These are phyloP conservation scores for Saussurea involucrata DNA, from an alignment of 129 eudicot species.

Conservation along the genomic window DNA sequence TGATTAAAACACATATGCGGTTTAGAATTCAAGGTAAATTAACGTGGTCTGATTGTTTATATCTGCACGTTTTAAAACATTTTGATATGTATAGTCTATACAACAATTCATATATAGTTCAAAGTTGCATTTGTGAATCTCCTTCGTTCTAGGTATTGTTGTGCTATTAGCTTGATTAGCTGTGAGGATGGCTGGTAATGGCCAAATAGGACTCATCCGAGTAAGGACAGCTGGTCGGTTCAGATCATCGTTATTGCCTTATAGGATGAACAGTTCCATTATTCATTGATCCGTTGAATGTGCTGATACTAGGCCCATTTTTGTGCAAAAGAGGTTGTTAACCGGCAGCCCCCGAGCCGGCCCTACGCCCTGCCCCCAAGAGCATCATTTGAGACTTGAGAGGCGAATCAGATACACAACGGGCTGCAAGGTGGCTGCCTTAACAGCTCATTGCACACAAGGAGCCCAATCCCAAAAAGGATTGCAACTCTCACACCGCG, in stretches of 20 bases:
- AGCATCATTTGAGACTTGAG: background rate
- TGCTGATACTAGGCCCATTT: background rate
- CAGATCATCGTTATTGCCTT: background rate
- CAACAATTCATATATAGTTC: background rate
- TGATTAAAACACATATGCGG: background rate
- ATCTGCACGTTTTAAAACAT: background rate
- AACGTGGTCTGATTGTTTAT: background rate
- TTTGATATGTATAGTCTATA: background rate
- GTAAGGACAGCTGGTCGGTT: background rate
- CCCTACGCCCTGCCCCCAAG: background rate
- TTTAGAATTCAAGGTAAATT: background rate
- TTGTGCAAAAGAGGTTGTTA: background rate
- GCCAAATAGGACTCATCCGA: background rate
- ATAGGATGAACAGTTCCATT: background rate
- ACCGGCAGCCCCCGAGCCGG: background rate
- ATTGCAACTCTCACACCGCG: background rate
- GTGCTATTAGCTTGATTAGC: background rate
- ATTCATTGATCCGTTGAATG: background rate
- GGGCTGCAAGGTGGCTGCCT: background rate
- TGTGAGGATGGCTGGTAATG: conserved; percentile 7
- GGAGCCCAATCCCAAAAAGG: background rate
- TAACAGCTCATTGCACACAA: background rate
- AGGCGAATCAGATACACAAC: background rate
- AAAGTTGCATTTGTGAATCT: conserved; percentile 1
- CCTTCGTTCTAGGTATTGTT: background rate